Base-by-base conservation (phyloP, 2,329 filamentous ascomycete genomes). In the Pseudocercospora pini-densiflorae region DNA sequence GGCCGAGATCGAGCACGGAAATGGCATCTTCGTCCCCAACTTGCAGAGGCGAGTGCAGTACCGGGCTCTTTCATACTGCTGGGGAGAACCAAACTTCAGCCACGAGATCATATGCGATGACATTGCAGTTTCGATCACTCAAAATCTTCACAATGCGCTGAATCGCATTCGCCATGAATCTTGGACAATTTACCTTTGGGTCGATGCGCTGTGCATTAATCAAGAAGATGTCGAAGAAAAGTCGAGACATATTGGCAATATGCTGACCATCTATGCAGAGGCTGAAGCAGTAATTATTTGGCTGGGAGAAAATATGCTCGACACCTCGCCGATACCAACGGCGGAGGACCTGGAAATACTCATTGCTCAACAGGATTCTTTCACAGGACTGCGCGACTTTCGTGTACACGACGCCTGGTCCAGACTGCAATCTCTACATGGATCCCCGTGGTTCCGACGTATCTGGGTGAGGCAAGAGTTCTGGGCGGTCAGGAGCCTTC, bases 211-310 rank as follows among this genome's bases (percentile, higher is more conserved):
- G 33, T 63, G 61, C 36, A 63, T 59, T 14, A 63, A 63, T 36
- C 61, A 63, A 9, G 7, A 27, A 9, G 54, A 63, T 40, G 36
- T 23, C 6, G 36, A 36, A 5, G 61, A 63, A 16, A 58, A 58
- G 10, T 19, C n/a, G n/a, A 29, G 24, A 23, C 61, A 63, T 3
- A 54, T 63, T 5, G 16, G 61, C 16, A 43, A 45, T 9, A 63
- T 63, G 61, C 24, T 53, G n/a, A 51, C 27, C 5, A 58, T 63
- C n/a, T 63, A 63, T 36, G 58, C 51, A 49, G 31, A 58, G 24
- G 61, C 61, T 27, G 33, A 55, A 27, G 61, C 45, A 24, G 62
- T 63, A n/a, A 45, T 63, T 14, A 40, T 63, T 23, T 63, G 62
- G 47, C 47, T 51, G 12, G 47, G 47, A 9, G 47, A 24, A 14